Evolutionary conservation across 106 monocot species (phyloP).

Genomic region (Acorus gramineus): DNA sequence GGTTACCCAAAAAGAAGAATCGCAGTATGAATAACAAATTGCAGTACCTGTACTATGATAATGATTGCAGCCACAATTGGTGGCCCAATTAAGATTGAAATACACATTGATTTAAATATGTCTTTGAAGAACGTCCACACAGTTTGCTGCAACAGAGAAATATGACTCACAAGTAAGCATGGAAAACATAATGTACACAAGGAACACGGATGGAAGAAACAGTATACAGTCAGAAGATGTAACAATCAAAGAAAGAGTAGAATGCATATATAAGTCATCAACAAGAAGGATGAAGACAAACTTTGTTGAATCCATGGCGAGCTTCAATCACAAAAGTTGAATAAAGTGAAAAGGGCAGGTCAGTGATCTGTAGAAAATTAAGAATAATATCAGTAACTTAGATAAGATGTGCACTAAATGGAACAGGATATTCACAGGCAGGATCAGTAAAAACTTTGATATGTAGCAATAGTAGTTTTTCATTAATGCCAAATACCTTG

Average conservation of each 20-base stretch:
- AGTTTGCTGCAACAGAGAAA: constrained; percentile 61
- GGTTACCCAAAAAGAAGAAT: background rate
- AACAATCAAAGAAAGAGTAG: background rate
- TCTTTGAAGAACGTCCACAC: constrained; percentile 85
- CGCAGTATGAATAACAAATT: background rate
- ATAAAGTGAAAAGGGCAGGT: constrained; percentile 95
- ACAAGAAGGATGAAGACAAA: constrained; percentile 14
- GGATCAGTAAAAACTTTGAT: no score
- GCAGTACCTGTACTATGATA: constrained; percentile 64
- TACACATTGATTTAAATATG: constrained; percentile 61
- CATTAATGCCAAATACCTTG: no score
- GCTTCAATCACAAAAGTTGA: constrained; percentile 93
- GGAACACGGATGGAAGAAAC: background rate
- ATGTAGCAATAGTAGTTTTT: no score
- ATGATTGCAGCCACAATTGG: constrained; percentile 91
- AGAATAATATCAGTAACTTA: background rate
- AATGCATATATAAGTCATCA: background rate
- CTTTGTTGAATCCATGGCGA: constrained; percentile 99
- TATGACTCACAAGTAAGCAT: constrained; percentile 2
- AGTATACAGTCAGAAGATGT: background rate
- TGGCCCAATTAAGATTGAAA: constrained; percentile 74
- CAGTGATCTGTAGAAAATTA: constrained; percentile 54
- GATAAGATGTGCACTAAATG: no score
- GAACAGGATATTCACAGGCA: no score
- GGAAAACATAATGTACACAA: background rate